Percentiles rank a stretch among this genome's conserved stretches.
Evolutionary conservation across 2,329 filamentous ascomycete species (phyloP).

Genomic region (Aspergillus clavatus): DNA sequence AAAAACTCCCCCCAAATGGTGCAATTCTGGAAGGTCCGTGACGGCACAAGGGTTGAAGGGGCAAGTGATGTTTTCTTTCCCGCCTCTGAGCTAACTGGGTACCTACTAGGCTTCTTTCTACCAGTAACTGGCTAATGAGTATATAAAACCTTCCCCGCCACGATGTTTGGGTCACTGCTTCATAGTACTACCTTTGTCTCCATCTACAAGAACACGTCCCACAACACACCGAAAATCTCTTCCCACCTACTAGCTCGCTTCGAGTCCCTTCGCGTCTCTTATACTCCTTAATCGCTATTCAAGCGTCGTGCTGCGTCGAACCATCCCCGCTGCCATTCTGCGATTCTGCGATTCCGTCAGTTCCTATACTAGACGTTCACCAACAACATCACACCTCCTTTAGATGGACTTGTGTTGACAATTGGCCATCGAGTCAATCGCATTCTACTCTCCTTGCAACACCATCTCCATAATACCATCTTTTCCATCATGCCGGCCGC

Average conservation of each 20-base stretch:
- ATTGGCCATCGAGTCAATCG: slow-evolving; percentile 6
- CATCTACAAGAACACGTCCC: background rate
- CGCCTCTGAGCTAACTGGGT: slow-evolving; percentile 9
- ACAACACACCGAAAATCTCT: too few species aligned
- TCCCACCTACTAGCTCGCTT: too few species aligned
- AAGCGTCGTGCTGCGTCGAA: background rate
- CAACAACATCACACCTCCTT: background rate
- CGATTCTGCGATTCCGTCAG: background rate
- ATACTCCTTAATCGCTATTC: background rate
- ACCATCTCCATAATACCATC: slow-evolving; percentile 1
- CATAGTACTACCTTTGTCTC: too few species aligned
- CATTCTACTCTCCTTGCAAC: background rate
- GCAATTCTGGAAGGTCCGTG: slow-evolving; percentile 13
- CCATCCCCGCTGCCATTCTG: background rate
- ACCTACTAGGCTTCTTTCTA: slow-evolving; percentile 11
- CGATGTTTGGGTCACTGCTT: slow-evolving; percentile 11
- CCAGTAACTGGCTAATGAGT: too few species aligned
- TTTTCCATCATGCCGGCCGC: slow-evolving; percentile 29
- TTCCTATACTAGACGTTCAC: background rate
- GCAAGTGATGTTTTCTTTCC: too few species aligned
- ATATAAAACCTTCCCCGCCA: slow-evolving; percentile 21
- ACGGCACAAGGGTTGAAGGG: slow-evolving; percentile 9
- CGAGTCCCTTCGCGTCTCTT: background rate
- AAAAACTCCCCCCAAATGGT: too few species aligned
- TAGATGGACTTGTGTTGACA: background rate